Conservation (phyloP, 2,329 filamentous ascomycete genomes). For the Epichloe hybrida region DNA sequence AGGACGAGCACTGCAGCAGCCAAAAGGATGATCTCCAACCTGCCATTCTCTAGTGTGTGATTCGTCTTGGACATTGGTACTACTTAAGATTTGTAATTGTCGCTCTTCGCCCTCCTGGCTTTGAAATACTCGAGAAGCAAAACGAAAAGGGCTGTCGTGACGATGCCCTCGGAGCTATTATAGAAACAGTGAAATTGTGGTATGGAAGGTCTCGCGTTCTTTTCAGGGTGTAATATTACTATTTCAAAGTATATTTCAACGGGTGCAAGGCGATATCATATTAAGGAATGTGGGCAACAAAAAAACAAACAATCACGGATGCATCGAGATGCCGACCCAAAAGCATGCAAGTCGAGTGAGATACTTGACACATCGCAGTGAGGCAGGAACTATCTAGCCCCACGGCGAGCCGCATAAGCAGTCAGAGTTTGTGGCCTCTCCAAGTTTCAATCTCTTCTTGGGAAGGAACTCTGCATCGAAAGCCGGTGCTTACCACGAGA, state of each 20-base stretch:
- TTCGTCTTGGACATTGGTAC: constrained; percentile 12
- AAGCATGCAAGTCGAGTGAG: background rate
- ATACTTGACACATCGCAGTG: background rate
- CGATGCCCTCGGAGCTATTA: background rate
- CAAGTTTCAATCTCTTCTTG: background rate
- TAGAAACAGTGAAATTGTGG: background rate
- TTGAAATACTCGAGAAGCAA: background rate
- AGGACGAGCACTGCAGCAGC: constrained; percentile 20
- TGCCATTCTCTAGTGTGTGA: constrained; percentile 15
- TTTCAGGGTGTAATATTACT: background rate
- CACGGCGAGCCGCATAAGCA: background rate
- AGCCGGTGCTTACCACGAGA: background rate
- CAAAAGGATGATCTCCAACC: constrained; percentile 21
- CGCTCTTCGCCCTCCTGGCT: background rate
- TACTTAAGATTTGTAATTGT: background rate
- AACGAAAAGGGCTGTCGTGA: background rate
- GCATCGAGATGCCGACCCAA: background rate
- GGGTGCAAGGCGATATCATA: background rate
- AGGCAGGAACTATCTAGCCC: background rate
- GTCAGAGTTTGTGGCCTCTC: background rate
- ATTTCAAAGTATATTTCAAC: background rate
- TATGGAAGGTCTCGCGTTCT: background rate
- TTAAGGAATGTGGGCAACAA: background rate
- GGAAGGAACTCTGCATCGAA: background rate
- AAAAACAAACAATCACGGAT: background rate